A percentile compares a stretch with the other conserved stretches of the same genome.
Conservation (phyloP, 2,329 filamentous ascomycete genomes). For the Cryphonectria nitschkei region DNA sequence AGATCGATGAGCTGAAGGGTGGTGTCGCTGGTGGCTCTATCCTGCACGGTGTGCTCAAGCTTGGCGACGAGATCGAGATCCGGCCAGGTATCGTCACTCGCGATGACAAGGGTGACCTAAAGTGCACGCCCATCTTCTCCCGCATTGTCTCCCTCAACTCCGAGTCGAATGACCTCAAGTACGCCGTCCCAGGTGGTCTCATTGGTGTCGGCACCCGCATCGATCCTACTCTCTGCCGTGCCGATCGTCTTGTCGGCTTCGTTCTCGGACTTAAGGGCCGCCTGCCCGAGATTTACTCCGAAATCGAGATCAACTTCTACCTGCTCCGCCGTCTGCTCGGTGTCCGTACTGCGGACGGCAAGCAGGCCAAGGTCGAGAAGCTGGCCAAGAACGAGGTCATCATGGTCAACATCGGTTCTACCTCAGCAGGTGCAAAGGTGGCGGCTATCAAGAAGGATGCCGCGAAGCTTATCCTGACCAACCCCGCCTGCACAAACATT, state of each 20-base stretch:
- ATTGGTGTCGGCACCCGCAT: conserved; percentile 98
- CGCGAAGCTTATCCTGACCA: conserved; percentile 90
- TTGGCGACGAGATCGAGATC: conserved; percentile 98
- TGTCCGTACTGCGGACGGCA: conserved; percentile 97
- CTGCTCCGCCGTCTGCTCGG: conserved; percentile 89
- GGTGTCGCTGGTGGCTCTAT: conserved; percentile 98
- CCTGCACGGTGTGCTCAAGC: conserved; percentile 92
- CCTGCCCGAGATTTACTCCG: conserved; percentile 95
- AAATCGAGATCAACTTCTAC: conserved; percentile 99
- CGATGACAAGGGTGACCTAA: conserved; percentile 89
- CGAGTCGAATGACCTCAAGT: conserved; percentile 97
- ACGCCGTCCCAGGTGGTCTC: conserved; percentile 94
- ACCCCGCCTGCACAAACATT: conserved; percentile 93
- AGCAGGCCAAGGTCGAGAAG: conserved; percentile 99
- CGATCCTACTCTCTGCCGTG: conserved; percentile 96
- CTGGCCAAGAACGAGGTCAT: conserved; percentile 97
- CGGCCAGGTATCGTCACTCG: conserved; percentile 97
- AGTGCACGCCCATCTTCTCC: conserved; percentile 97
- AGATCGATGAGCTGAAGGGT: conserved; percentile 97
- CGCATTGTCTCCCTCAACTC: conserved; percentile 94
- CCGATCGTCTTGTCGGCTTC: conserved; percentile 97
- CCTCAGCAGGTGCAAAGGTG: conserved; percentile 96
- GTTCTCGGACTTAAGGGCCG: conserved; percentile 93
- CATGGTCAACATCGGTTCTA: conserved; percentile 99
- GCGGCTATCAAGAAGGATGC: conserved; percentile 97